These are phyloP conservation scores for Tylopilus rubrobrunneus DNA, from an alignment of 768 basidiomycete species.

Conservation along the genomic window DNA sequence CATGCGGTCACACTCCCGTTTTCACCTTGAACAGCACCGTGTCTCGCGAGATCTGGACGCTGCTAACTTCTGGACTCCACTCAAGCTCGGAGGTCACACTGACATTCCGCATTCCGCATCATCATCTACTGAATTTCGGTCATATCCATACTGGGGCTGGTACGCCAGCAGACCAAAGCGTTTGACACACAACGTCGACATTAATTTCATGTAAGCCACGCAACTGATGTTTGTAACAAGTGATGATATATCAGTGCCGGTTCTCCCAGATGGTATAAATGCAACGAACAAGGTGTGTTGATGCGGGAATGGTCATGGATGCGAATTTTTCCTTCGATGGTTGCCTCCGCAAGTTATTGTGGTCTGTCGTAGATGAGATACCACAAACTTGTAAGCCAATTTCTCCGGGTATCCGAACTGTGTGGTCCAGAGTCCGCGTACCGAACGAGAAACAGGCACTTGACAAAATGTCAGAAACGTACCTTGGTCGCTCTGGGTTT, in stretches of 20 bases:
- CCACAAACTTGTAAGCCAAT: constrained; percentile 14
- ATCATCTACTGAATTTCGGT: no score
- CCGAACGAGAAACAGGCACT: neutral
- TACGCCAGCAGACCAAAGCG: no score
- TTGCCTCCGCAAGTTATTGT: constrained; percentile 2
- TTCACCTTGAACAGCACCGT: no score
- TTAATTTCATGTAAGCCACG: no score
- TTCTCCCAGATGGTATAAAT: neutral
- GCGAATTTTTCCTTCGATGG: constrained; percentile 7
- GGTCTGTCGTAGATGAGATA: constrained; percentile 11
- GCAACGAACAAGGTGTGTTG: neutral
- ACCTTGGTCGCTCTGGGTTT: neutral
- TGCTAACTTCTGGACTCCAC: no score
- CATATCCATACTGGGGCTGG: no score
- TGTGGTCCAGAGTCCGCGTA: neutral
- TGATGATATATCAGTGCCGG: neutral
- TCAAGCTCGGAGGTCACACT: no score
- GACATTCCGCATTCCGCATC: no score
- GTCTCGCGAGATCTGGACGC: no score
- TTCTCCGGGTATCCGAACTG: constrained; percentile 7
- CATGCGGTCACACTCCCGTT: no score
- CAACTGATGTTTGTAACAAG: no score
- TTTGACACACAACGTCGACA: no score
- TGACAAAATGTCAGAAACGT: neutral
- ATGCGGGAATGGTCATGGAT: constrained; percentile 7